These are phyloP conservation scores for Periglandula ipomoeae DNA, from an alignment of 2,329 filamentous ascomycete species.

Conservation along the genomic window DNA sequence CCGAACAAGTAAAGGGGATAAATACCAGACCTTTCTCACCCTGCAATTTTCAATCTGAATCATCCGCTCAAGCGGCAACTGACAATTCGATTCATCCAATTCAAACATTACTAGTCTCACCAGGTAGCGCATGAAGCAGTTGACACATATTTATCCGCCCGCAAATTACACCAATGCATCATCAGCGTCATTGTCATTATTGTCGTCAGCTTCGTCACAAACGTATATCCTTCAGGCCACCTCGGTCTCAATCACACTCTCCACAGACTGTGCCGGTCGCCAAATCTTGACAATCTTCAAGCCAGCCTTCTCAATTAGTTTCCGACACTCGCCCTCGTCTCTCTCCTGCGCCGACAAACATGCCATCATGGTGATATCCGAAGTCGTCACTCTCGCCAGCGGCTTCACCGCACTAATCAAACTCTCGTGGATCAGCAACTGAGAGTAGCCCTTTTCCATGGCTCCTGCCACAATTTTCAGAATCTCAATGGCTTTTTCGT, in stretches of 20 bases:
- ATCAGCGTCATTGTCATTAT: no score
- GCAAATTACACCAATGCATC: no score
- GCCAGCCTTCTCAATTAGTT: conserved; percentile 16
- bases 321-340: conserved; percentile 21
- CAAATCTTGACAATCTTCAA: conserved; percentile 22
- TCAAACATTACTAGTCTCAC: no score
- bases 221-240: no score
- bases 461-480: conserved; percentile 14
- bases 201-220: no score
- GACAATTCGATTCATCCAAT: no score
- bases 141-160: no score
- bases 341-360: conserved; percentile 22
- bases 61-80: no score
- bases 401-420: conserved; percentile 21
- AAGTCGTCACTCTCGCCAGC: conserved; percentile 19
- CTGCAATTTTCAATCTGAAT: no score
- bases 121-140: no score
- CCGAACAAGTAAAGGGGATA: no score
- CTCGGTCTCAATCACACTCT: conserved; percentile 21
- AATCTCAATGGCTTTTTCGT: conserved; percentile 27
- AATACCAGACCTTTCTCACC: no score
- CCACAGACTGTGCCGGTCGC: conserved; percentile 17
- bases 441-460: conserved; percentile 25
- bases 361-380: conserved; percentile 27
- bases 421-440: conserved; percentile 27